Conservation (phyloP, 1,139 yeast species). For the Zhuliangozyma parablackwelliae region DNA sequence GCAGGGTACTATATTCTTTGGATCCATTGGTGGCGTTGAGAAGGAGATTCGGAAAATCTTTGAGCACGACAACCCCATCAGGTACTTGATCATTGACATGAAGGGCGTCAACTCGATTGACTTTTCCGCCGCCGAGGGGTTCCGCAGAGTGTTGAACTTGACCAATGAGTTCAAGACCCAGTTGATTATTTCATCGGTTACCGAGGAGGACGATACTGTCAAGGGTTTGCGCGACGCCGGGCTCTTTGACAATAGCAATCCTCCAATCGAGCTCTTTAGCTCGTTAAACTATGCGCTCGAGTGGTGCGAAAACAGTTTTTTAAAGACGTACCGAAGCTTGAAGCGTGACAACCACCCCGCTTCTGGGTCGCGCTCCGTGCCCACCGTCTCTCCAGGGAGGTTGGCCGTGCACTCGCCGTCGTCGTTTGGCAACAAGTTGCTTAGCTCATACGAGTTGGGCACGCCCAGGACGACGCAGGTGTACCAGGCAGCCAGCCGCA, state of each 20-base stretch:
- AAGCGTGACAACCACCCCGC: slow-evolving; percentile 14
- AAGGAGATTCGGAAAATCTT: slow-evolving; percentile 63
- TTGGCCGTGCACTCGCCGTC: slow-evolving; percentile 9
- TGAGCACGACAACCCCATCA: slow-evolving; percentile 64
- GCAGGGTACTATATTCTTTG: slow-evolving; percentile 87
- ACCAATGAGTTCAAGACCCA: slow-evolving; percentile 66
- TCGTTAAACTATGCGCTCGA: slow-evolving; percentile 85
- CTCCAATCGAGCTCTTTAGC: slow-evolving; percentile 57
- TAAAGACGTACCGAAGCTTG: slow-evolving; percentile 55
- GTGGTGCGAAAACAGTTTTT: slow-evolving; percentile 92
- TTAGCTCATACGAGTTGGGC: slow-evolving; percentile 22
- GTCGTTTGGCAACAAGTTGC: slow-evolving; percentile 8
- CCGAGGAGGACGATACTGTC: slow-evolving; percentile 56
- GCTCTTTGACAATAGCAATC: slow-evolving; percentile 46
- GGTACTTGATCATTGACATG: slow-evolving; percentile 80
- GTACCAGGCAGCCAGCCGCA: slow-evolving; percentile 56
- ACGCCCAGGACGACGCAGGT: slow-evolving; percentile 66
- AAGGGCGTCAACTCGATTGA: slow-evolving; percentile 78
- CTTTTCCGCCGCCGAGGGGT: slow-evolving; percentile 95
- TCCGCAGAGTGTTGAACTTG: slow-evolving; percentile 78
- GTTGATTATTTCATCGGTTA: slow-evolving; percentile 73
- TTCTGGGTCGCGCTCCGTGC: slow-evolving; percentile 4
- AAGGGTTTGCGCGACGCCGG: slow-evolving; percentile 70
- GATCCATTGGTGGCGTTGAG: slow-evolving; percentile 91
- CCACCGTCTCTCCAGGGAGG: slow-evolving; percentile 10